Conservation (phyloP, 805 yeast species). For the Isabelozyma pseudorhagii region DNA sequence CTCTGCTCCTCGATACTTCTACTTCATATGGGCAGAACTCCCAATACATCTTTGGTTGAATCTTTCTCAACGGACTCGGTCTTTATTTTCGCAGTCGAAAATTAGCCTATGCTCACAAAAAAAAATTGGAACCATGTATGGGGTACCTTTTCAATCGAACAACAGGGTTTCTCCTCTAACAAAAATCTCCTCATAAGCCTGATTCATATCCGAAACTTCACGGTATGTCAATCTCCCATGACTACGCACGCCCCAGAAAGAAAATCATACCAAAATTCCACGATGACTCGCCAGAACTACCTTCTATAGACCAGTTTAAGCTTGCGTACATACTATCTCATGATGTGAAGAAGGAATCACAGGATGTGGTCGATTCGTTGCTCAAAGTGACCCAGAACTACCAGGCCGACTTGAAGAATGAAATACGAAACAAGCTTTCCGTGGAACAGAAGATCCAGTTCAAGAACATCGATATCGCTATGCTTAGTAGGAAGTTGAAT, state of each 20-base stretch:
- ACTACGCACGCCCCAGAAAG: neutral
- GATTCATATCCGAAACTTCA: too few relatives aligned
- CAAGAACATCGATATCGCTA: slow-evolving; percentile 35
- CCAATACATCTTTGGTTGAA: too few relatives aligned
- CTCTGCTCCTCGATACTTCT: too few relatives aligned
- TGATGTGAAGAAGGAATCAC: slow-evolving; percentile 23
- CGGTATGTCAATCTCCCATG: neutral
- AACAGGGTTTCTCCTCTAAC: too few relatives aligned
- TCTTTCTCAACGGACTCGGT: too few relatives aligned
- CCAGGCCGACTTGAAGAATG: slow-evolving; percentile 33
- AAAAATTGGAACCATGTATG: too few relatives aligned
- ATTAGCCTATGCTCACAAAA: too few relatives aligned
- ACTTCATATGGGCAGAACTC: too few relatives aligned
- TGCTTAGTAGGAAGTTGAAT: slow-evolving; percentile 19
- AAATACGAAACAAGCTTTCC: slow-evolving; percentile 29
- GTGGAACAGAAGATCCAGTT: slow-evolving; percentile 40
- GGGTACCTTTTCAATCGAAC: too few relatives aligned
- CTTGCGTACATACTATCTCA: slow-evolving; percentile 25
- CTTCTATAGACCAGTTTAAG: slow-evolving; percentile 28
- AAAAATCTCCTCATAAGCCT: too few relatives aligned
- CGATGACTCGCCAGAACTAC: slow-evolving; percentile 11
- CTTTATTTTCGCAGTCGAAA: too few relatives aligned
- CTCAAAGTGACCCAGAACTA: slow-evolving; percentile 26
- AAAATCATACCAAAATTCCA: neutral
- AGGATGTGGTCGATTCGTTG: slow-evolving; percentile 25